Evolutionary conservation across 2,329 filamentous ascomycete genomes (phyloP).

Genomic region (Mycosphaerelloides madeirae): DNA sequence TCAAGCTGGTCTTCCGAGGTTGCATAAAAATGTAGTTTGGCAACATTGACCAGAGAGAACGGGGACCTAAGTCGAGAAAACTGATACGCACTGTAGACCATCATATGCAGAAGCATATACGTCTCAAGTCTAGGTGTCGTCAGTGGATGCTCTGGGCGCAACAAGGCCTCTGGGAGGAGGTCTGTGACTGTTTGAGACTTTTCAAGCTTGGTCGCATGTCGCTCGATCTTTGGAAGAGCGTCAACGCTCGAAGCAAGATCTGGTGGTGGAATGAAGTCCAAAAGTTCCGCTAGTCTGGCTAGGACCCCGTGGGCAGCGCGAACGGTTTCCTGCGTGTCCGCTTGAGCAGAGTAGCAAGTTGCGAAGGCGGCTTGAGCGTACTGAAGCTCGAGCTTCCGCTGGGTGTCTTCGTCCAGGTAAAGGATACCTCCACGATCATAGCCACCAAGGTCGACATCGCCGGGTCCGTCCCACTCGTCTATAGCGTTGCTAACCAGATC

Average conservation of each 20-base stretch:
- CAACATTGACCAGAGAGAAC: slow-evolving; percentile 40
- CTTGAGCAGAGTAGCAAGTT: slow-evolving; percentile 62
- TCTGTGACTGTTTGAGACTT: slow-evolving; percentile 25
- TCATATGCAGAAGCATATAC: slow-evolving; percentile 57
- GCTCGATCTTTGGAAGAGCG: slow-evolving; percentile 40
- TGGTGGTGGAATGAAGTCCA: slow-evolving; percentile 57
- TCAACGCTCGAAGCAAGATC: slow-evolving; percentile 41
- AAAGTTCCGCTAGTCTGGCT: slow-evolving; percentile 54
- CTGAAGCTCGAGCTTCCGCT: slow-evolving; percentile 55
- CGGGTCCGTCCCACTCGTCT: slow-evolving; percentile 68
- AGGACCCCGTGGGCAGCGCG: slow-evolving; percentile 58
- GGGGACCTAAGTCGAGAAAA: slow-evolving; percentile 39
- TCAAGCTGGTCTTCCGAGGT: slow-evolving; percentile 61
- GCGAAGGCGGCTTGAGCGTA: slow-evolving; percentile 67
- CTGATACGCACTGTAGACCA: slow-evolving; percentile 51
- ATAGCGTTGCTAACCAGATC: slow-evolving; percentile 58
- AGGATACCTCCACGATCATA: slow-evolving; percentile 44
- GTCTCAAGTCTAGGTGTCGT: slow-evolving; percentile 56
- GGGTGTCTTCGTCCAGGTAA: slow-evolving; percentile 58
- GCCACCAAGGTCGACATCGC: slow-evolving; percentile 63
- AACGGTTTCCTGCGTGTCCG: slow-evolving; percentile 55
- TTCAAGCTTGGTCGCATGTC: slow-evolving; percentile 32
- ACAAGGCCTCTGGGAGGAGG: slow-evolving; percentile 44
- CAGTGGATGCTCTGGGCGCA: slow-evolving; percentile 59
- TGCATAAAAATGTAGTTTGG: slow-evolving; percentile 60